Percentiles rank a stretch among this genome's conserved stretches.
These are phyloP conservation scores for Rhododendron simsii DNA, from an alignment of 148 eudicot species.

Conservation along the genomic window DNA sequence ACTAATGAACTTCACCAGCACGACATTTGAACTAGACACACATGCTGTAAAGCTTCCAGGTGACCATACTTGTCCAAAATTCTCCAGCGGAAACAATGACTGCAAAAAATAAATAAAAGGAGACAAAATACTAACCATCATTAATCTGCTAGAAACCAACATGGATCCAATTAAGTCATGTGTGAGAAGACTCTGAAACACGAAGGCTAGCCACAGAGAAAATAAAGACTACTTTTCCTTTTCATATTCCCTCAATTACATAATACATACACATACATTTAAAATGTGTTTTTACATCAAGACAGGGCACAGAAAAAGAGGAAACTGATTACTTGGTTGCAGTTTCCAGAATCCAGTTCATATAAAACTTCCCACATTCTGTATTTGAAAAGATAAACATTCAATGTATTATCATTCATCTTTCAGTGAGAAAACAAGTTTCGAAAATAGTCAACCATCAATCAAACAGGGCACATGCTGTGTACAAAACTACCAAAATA, in stretches of 20 bases:
- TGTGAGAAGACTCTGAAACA: not conserved
- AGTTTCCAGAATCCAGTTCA: not conserved
- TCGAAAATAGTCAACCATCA: not conserved
- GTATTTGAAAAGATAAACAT: not conserved
- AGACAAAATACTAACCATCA: not conserved
- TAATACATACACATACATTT: not conserved
- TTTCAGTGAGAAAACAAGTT: not conserved
- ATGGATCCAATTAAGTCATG: not conserved
- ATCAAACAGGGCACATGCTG: not conserved
- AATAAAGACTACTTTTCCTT: not conserved
- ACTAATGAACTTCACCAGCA: not conserved
- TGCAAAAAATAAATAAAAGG: not conserved
- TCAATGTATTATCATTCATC: not conserved
- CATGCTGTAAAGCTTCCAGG: not conserved
- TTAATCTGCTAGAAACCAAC: not conserved
- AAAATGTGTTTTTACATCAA: not conserved
- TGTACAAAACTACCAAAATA: not conserved
- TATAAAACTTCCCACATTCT: not conserved
- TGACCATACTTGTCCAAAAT: not conserved
- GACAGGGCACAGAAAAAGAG: not conserved
- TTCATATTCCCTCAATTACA: not conserved
- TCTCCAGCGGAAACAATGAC: not conserved
- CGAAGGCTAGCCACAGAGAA: not conserved
- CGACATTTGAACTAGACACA: not conserved
- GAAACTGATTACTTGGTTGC: not conserved